phyloP scores from a whole-genome alignment of 805 yeast genomes.

The Pichia sporocuriosa region DNA sequence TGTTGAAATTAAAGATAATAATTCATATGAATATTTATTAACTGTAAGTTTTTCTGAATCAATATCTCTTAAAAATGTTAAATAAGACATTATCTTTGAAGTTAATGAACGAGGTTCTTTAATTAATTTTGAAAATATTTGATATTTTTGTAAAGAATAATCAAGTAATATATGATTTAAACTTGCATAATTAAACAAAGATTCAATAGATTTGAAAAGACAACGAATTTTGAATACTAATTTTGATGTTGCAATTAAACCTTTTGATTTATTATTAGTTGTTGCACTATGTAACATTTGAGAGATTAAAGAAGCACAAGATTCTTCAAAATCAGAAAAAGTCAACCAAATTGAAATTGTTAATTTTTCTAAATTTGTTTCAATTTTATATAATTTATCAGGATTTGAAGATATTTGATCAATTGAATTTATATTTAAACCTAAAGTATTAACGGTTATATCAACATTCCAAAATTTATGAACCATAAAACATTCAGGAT shows the following conservation, averaged over 20 bases:
- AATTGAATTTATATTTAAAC: slow-evolving; percentile 20
- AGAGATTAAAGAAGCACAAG: slow-evolving; percentile 80
- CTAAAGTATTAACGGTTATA: slow-evolving; percentile 57
- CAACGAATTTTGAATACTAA: slow-evolving; percentile 70
- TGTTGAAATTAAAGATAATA: slow-evolving; percentile 79
- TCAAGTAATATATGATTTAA: slow-evolving; percentile 11
- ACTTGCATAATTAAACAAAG: slow-evolving; percentile 23
- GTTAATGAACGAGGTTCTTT: slow-evolving; percentile 81
- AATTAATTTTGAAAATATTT: slow-evolving; percentile 33
- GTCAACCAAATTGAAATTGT: slow-evolving; percentile 75
- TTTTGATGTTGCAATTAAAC: slow-evolving; percentile 62
- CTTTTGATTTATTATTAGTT: slow-evolving; percentile 58
- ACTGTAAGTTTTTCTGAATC: slow-evolving; percentile 29
- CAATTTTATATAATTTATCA: slow-evolving; percentile 46
- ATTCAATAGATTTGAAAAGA: slow-evolving; percentile 69
- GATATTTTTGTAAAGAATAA: slow-evolving; percentile 14
- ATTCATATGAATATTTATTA: slow-evolving; percentile 46
- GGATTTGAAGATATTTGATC: slow-evolving; percentile 38
- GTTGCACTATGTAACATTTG: slow-evolving; percentile 87
- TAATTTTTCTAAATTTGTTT: slow-evolving; percentile 52
- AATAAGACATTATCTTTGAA: slow-evolving; percentile 82
- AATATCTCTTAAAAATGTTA: slow-evolving; percentile 72
- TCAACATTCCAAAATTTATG: slow-evolving; percentile 94
- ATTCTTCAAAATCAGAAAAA: slow-evolving; percentile 83
- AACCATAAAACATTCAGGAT: slow-evolving; percentile 97